Evolutionary conservation across 768 basidiomycete species (phyloP).

Genomic region (Clitopilus hobsonii): DNA sequence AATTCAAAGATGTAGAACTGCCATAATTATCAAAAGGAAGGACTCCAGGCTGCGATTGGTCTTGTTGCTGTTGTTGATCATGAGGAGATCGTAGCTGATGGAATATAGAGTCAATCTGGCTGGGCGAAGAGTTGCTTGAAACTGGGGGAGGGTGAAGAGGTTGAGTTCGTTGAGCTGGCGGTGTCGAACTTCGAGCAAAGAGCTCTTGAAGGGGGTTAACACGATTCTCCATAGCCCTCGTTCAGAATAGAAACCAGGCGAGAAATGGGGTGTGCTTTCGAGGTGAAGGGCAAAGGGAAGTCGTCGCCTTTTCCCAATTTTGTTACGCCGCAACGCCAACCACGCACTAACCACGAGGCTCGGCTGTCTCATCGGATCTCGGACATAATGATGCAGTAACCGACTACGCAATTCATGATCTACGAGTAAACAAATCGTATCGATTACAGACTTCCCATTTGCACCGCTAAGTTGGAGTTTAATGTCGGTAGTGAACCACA

Average conservation of each 20-base stretch:
- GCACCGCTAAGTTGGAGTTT: neutral
- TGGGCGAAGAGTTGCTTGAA: constrained; percentile 43
- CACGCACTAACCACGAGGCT: constrained; percentile 47
- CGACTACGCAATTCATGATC: constrained; percentile 1
- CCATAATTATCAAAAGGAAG: constrained; percentile 21
- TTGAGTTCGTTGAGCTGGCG: constrained; percentile 32
- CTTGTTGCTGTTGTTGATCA: constrained; percentile 30
- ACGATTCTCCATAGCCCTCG: constrained; percentile 35
- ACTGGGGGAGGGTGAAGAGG: constrained; percentile 31
- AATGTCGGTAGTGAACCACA: constrained; percentile 1
- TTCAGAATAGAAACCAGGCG: constrained; percentile 8
- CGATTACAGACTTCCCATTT: neutral
- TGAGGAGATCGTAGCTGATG: constrained; percentile 42
- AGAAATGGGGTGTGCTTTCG: constrained; percentile 5
- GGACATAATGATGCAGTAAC: constrained; percentile 8
- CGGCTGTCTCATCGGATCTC: constrained; percentile 22
- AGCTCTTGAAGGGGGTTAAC: constrained; percentile 39
- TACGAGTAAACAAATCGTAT: neutral
- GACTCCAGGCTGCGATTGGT: constrained; percentile 13
- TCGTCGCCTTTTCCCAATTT: constrained; percentile 12
- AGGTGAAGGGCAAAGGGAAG: constrained; percentile 10
- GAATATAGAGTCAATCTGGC: constrained; percentile 66
- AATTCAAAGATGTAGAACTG: constrained; percentile 30
- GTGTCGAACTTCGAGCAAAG: constrained; percentile 52
- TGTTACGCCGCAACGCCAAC: constrained; percentile 16